Evolutionary conservation across 345 rosid species (phyloP).

Genomic region (Eucalyptus curtisii): DNA sequence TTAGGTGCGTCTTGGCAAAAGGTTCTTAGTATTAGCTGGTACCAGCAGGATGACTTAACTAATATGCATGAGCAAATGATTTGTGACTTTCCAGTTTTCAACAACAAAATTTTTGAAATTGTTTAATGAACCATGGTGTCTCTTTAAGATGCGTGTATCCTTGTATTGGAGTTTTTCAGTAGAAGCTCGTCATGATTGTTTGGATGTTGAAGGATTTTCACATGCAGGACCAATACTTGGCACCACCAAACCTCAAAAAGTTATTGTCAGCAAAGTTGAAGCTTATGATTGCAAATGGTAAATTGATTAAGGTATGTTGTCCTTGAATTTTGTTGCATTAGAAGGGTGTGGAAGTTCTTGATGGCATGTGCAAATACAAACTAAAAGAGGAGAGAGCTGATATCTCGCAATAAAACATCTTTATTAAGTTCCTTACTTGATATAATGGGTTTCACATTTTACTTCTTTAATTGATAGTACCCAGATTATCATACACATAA

Average conservation of each 20-base stretch:
- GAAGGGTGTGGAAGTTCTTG: neutral
- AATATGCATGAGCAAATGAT: neutral
- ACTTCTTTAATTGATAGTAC: neutral
- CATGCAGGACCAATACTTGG: constrained; percentile 64
- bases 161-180: neutral
- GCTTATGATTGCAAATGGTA: constrained; percentile 62
- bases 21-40: neutral
- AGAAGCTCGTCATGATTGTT: neutral
- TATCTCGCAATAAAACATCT: neutral
- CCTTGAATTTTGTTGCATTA: neutral
- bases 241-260: constrained; percentile 66
- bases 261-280: constrained; percentile 65
- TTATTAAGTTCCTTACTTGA: neutral
- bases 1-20: neutral
- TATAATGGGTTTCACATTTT: neutral
- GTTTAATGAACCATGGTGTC: neutral
- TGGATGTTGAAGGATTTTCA: neutral
- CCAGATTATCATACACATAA: neutral
- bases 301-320: constrained; percentile 64
- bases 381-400: neutral
- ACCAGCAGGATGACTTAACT: neutral
- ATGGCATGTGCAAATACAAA: neutral
- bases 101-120: neutral
- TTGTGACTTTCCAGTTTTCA: neutral
- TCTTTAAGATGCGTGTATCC: neutral